Base-by-base conservation (phyloP, 225 moss, liverwort and hornwort species). In the Takakia lepidozioides region DNA sequence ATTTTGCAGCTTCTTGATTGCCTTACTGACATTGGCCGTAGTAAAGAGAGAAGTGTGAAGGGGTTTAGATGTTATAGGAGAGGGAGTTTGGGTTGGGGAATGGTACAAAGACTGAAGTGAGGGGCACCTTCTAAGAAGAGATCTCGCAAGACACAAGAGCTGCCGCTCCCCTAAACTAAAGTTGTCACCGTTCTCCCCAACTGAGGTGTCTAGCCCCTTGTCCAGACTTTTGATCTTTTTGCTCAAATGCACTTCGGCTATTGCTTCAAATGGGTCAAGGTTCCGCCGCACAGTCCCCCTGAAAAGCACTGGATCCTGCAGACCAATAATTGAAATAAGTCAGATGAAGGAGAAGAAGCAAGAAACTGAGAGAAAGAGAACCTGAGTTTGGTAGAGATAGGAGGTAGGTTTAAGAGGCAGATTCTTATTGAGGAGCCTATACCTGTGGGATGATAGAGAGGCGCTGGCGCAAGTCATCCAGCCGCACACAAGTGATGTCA, bases 361-460 rank as follows among this genome's bases (percentile, higher is more conserved):
- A n/a, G n/a, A n/a, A n/a, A n/a, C n/a, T n/a, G n/a, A n/a, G n/a
- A n/a, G n/a, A n/a, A n/a, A n/a, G n/a, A n/a, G n/a, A n/a, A n/a
- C n/a, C n/a, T n/a, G n/a, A n/a, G n/a, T n/a, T n/a, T n/a, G n/a
- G n/a, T n/a, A n/a, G n/a, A n/a, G n/a, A n/a, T n/a, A n/a, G n/a
- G n/a, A n/a, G n/a, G n/a, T n/a, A n/a, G n/a, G n/a, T n/a, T n/a
- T n/a, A n/a, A n/a, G n/a, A n/a, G n/a, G n/a, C n/a, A n/a, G n/a
- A n/a, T n/a, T n/a, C n/a, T n/a, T n/a, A n/a, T n/a, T n/a, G n/a
- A n/a, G n/a, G n/a, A n/a, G n/a, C n/a, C n/a, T n/a, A 21, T 50
- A 81, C 85, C 61, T 93, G 93, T 29, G 95, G 95, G 29, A 98
- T 98, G 13, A 98, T 98, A 8, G 95, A 98, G 21, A 98, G 80